Evolutionary conservation across 495 filamentous ascomycete genomes (phyloP), one percentile per base, ranked within the genome.

Genomic region (Penicillium antarcticum): DNA sequence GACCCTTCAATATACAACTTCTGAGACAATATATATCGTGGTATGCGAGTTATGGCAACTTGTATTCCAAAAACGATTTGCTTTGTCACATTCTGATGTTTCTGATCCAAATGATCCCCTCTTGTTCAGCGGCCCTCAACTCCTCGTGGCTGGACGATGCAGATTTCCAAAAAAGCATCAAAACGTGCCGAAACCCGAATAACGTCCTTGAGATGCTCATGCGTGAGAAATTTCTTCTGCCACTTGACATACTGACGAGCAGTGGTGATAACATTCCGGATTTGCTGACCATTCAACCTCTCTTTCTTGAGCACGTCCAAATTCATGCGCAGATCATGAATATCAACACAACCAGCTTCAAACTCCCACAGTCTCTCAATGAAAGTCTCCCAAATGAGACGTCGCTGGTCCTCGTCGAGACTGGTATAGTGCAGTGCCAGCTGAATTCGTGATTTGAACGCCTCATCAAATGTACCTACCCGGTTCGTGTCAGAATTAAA

Each of bases 371-470:
- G 47, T 5, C 56, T 44, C 11, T 60, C 41, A 10, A 74, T 48
- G 26, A 76, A 69, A 34, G 67, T 69, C 0, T 16, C 6, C 74
- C 75, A 79, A 34, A 77, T 72, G n/a, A 63, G 26, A 0, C 42
- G 32, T 5, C 73, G 57, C n/a, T 53, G 43, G 19, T 37, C 2
- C n/a, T 39, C 31, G 10, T 31, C 31, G 1, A 66, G 54, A 16
- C 26, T 38, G 1, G 52, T 45, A 39, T 74, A 79, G 31, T 73
- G 63, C 16, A 79, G 57, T 8, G 64, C 60, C 18, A 81, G 60
- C 48, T 81, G 73, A 41, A 82, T 75, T 5, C 76, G 71, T 1
- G 71, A 75, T 48, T 72, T 67, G 61, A 82, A 79, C 5, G 76
- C 78, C 5, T 68, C 56, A 33, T 81, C 77, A 42, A 81, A 72